Base-by-base conservation (phyloP, 2,329 filamentous ascomycete species). In the Dactylellina drechsleri region DNA sequence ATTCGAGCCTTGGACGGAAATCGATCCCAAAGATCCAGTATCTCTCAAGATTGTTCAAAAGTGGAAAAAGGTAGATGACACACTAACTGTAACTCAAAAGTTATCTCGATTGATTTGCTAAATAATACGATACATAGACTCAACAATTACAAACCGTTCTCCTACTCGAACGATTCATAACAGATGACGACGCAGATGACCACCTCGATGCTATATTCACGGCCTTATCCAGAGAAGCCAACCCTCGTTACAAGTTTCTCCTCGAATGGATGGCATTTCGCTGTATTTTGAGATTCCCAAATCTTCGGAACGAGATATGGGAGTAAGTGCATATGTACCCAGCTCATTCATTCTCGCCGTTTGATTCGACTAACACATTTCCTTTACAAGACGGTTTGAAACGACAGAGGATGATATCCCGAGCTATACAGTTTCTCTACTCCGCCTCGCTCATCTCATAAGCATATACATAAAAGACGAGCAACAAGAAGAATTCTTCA, bases 401-500 rank as follows among this genome's bases (percentile, higher is more conserved):
- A 65, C 40, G 28, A 68, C 53, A 5, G 71, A 68, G 18, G 71
- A 75, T 12, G 71, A 67, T 15, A 75, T 68, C 2, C 64, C 58
- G 31, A 68, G 58, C 26, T 75, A 75, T 53, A 60, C 56, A 16
- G 71, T 75, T 43, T 75, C 71, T 16, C 56, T 75, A n/a, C 66
- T 79, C 5, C 75, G 77, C 4, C 73, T 79, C 4, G 77, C 76
- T 10, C 71, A 78, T 10, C 77, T 79, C 72, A 62, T 78, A 26
- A 77, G 77, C 50, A 59, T 66, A 40, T 57, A 77, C 2, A 73
- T 79, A 26, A 23, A 77, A 58, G 62, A 57, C 20, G 53, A 75
- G n/a, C 40, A 74, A 40, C 75, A 76, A 28, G 77, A 78, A 54
- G 83, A 58, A 82, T 82, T 20, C 80, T 82, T 56, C 81, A 85